Evolutionary conservation across 352 stramenopile species (phyloP).

Genomic region (Phytophthora sp.): DNA sequence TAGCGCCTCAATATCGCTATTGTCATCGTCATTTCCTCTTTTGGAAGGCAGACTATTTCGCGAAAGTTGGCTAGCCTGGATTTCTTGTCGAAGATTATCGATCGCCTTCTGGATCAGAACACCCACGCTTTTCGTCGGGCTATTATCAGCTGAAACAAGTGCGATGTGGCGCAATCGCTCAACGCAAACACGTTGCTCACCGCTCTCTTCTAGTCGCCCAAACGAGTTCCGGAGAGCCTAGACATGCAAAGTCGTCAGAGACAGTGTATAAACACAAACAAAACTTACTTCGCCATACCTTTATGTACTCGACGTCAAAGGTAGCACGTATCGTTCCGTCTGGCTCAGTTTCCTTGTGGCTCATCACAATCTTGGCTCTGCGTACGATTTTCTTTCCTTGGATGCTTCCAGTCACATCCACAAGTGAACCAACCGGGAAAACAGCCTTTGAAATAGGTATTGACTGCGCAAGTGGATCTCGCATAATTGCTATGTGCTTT

Average conservation of each 20-base stretch:
- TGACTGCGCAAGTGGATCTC: slow-evolving; percentile 11
- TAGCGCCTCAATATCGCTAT: no score
- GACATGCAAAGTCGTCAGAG: not conserved
- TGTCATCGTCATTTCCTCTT: not conserved
- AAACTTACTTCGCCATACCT: no score
- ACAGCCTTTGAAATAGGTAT: slow-evolving; percentile 44
- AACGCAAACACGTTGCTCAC: slow-evolving; percentile 16
- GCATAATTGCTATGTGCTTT: slow-evolving; percentile 11
- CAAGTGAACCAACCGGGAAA: slow-evolving; percentile 47
- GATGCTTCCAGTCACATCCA: slow-evolving; percentile 35
- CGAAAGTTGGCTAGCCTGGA: slow-evolving; percentile 9
- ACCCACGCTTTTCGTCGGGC: slow-evolving; percentile 21
- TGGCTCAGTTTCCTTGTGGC: slow-evolving; percentile 25
- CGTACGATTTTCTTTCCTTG: slow-evolving; percentile 28
- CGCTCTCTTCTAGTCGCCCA: slow-evolving; percentile 10
- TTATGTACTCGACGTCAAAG: slow-evolving; percentile 57
- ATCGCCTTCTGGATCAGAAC: slow-evolving; percentile 42
- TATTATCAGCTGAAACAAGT: slow-evolving; percentile 4
- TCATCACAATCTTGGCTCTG: slow-evolving; percentile 35
- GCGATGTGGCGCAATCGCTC: slow-evolving; percentile 17
- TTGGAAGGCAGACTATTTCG: not conserved
- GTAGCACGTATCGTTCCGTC: slow-evolving; percentile 25
- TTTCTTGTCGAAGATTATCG: slow-evolving; percentile 29
- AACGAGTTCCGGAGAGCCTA: slow-evolving; percentile 26
- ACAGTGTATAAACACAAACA: no score